Conservation (phyloP, 2,329 filamentous ascomycete species). For the Phialocephala sp. region DNA sequence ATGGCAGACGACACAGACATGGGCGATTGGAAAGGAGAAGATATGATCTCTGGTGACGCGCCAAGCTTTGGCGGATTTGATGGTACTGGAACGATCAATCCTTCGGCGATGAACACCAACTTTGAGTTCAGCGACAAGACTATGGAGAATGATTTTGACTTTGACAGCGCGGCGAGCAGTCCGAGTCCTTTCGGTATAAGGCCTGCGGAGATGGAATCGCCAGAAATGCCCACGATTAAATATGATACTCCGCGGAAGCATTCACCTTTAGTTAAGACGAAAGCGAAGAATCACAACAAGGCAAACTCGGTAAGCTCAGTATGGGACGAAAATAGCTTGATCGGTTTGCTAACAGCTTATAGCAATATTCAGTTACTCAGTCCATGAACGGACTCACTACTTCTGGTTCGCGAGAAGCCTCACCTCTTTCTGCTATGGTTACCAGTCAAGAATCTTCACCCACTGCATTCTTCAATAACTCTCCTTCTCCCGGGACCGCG, state of each 20-base stretch:
- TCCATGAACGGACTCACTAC: constrained; percentile 56
- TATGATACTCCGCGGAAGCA: constrained; percentile 41
- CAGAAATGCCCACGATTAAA: constrained; percentile 49
- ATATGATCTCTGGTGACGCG: constrained; percentile 46
- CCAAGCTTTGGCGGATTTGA: constrained; percentile 46
- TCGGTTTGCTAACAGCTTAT: constrained; percentile 38
- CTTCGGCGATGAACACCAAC: constrained; percentile 43
- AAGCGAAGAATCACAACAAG: constrained; percentile 46
- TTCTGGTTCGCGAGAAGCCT: constrained; percentile 57
- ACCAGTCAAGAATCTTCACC: constrained; percentile 61
- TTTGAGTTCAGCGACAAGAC: constrained; percentile 50
- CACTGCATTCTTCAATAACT: constrained; percentile 51
- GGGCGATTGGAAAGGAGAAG: constrained; percentile 51
- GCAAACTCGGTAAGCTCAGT: constrained; percentile 49
- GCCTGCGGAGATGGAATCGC: constrained; percentile 47
- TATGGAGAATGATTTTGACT: constrained; percentile 60
- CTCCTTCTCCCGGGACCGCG: constrained; percentile 52
- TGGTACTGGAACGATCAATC: constrained; percentile 46
- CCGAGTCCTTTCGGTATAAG: constrained; percentile 49
- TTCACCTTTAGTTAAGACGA: constrained; percentile 36
- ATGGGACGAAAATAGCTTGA: constrained; percentile 12
- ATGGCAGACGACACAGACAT: constrained; percentile 51
- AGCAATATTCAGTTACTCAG: constrained; percentile 59
- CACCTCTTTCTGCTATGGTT: constrained; percentile 58
- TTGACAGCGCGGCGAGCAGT: constrained; percentile 63